phyloP scores from a whole-genome alignment of 208 protist species.

The Wallacemonas collosoma region DNA sequence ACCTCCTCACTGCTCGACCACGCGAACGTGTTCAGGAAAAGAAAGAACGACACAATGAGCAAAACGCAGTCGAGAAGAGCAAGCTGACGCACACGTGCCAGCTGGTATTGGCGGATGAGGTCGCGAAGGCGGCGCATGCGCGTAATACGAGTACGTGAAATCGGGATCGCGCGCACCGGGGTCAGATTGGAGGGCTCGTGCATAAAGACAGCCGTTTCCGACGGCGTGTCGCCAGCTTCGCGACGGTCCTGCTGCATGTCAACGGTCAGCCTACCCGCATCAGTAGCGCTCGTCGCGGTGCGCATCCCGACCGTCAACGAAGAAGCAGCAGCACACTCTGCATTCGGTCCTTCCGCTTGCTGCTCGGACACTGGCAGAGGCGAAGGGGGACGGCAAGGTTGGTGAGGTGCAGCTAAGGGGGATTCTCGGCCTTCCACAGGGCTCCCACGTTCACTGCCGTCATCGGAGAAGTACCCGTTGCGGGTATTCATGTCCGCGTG shows the following conservation, averaged over 20 bases:
- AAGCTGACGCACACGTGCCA: slow-evolving; percentile 13
- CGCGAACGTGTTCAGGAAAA: slow-evolving; percentile 14
- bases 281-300: neutral
- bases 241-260: neutral
- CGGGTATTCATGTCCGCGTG: neutral
- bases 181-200: slow-evolving; percentile 16
- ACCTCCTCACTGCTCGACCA: neutral
- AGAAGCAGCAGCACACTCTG: neutral
- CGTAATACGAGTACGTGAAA: slow-evolving; percentile 14
- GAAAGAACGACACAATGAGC: slow-evolving; percentile 8
- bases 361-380: neutral
- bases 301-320: neutral
- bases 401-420: neutral
- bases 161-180: slow-evolving; percentile 11
- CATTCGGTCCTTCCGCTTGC: neutral
- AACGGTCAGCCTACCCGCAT: neutral
- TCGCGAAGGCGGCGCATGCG: slow-evolving; percentile 14
- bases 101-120: slow-evolving; percentile 14
- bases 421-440: neutral
- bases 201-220: neutral
- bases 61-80: slow-evolving; percentile 12
- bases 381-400: neutral
- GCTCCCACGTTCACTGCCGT: neutral
- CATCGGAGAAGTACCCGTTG: neutral
- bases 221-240: neutral